phyloP scores from a whole-genome alignment of 371 early-diverging fungal genomes.

The Syncephalis plumigaleata region DNA sequence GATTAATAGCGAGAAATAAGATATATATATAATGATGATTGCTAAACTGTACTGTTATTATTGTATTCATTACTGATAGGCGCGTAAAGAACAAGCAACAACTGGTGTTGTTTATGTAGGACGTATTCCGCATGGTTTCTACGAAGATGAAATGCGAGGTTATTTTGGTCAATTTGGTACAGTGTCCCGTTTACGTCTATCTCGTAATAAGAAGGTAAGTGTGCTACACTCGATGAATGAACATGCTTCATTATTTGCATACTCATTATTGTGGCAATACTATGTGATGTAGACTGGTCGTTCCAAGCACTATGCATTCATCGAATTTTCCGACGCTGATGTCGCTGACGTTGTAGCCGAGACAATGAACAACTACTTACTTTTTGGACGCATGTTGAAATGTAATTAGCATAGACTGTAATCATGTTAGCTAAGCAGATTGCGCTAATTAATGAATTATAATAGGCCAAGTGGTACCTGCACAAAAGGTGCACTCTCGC shows the following conservation, averaged over 20 bases:
- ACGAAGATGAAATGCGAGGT: constrained; percentile 70
- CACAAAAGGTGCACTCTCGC: constrained; percentile 45
- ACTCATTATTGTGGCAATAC: neutral
- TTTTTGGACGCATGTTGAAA: constrained; percentile 63
- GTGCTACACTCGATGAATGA: too few relatives aligned
- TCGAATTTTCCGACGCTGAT: constrained; percentile 60
- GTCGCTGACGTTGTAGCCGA: constrained; percentile 84
- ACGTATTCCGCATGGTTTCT: constrained; percentile 90
- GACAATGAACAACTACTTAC: constrained; percentile 90
- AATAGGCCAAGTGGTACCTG: constrained; percentile 25
- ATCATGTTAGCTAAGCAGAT: constrained; percentile 1
- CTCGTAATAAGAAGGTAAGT: constrained; percentile 61
- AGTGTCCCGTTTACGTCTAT: constrained; percentile 56
- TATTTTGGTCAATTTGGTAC: constrained; percentile 90
- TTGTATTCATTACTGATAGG: too few relatives aligned
- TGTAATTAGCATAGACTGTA: constrained; percentile 28
- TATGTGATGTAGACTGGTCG: constrained; percentile 37
- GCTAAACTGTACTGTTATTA: too few relatives aligned
- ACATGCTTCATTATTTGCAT: neutral
- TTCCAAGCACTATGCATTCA: constrained; percentile 83
- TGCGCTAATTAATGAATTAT: constrained; percentile 7
- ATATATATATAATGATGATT: too few relatives aligned
- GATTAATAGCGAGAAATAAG: constrained; percentile 7
- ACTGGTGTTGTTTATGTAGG: constrained; percentile 73
- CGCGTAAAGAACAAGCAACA: too few relatives aligned